Evolutionary conservation across 805 yeast genomes (phyloP).

Genomic region (Sungouiella blattae): DNA sequence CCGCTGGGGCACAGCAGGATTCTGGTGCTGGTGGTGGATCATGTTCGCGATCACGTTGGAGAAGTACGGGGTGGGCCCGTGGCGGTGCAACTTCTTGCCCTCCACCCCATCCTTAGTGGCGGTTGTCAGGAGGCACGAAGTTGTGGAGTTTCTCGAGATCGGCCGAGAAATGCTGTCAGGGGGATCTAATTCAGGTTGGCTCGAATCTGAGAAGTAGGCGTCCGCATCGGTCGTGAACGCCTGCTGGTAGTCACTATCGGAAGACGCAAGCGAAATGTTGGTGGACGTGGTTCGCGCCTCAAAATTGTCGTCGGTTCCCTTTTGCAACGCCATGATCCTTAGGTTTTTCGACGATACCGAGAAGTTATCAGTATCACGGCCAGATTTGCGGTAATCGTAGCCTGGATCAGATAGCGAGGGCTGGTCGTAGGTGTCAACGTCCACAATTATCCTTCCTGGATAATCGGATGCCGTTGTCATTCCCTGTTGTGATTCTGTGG

Average conservation of each 20-base stretch:
- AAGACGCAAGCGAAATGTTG: conserved; percentile 24
- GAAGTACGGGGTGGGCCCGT: conserved; percentile 36
- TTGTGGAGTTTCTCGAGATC: conserved; percentile 55
- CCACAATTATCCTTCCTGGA: neutral
- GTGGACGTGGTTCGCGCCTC: conserved; percentile 13
- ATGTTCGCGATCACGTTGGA: conserved; percentile 27
- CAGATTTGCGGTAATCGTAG: no score
- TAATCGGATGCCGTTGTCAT: no score
- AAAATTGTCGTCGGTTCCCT: neutral
- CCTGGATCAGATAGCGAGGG: no score
- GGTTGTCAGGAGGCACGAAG: conserved; percentile 67
- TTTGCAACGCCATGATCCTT: conserved; percentile 5
- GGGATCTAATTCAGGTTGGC: conserved; percentile 1
- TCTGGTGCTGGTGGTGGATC: conserved; percentile 19
- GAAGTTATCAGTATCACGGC: no score
- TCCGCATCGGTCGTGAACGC: conserved; percentile 3
- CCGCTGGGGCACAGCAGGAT: no score
- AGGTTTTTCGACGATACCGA: conserved; percentile 21
- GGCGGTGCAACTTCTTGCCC: conserved; percentile 53
- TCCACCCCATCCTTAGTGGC: conserved; percentile 75
- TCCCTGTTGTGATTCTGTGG: neutral
- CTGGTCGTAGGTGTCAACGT: neutral
- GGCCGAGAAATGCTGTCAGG: conserved; percentile 47
- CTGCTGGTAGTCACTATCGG: conserved; percentile 25
- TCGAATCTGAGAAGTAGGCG: conserved; percentile 6